Base-by-base conservation (phyloP, 2,329 filamentous ascomycete species). In the Penicillium sp. region DNA sequence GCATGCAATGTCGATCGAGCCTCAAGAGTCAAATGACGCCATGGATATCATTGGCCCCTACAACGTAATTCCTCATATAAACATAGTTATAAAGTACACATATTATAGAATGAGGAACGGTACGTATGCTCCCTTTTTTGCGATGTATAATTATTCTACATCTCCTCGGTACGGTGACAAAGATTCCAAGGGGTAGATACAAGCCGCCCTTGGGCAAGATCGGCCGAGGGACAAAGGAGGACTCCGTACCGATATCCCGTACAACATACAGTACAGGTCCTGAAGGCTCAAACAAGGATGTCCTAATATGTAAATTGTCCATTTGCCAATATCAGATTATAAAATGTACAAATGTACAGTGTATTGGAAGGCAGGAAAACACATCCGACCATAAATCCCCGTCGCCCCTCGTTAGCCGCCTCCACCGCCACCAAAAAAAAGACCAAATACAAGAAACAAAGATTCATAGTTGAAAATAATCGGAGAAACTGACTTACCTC, bases 1-100 rank as follows among this genome's bases (percentile, higher is more conserved):
- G 50, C 64, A 68, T 71, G 68, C 68, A 70, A 64, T 69, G 70
- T 69, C 67, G 67, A 72, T 71, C 67, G 64, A 70, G 65, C 65
- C 65, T 61, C 63, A 63, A 63, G 61, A 57, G 60, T 44, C 60
- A 53, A 33, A 67, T 65, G 60, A 65, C 60, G 60, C 60, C 51
- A 61, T 44, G 23, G 9, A 44, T 60, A 48, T 59, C 23, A 63
- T 53, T 60, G 62, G 62, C 44, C 52, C 53, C 41, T 41, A 33
- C 15, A n/a, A 31, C n/a, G 19, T 25, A 53, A 53, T 11, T 55
- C 40, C 23, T 57, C 48, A 33, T 33, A 16, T 38, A 21, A 25
- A 31, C 36, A 9, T 16, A 21, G 44, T 21, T 16, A 4, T 33
- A 23, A 1, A 21, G 10, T 31, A 40, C 19, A 23, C 25, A 15